Base-by-base conservation (phyloP, 2,329 filamentous ascomycete species). In the Penicillium fuscoglaucum region DNA sequence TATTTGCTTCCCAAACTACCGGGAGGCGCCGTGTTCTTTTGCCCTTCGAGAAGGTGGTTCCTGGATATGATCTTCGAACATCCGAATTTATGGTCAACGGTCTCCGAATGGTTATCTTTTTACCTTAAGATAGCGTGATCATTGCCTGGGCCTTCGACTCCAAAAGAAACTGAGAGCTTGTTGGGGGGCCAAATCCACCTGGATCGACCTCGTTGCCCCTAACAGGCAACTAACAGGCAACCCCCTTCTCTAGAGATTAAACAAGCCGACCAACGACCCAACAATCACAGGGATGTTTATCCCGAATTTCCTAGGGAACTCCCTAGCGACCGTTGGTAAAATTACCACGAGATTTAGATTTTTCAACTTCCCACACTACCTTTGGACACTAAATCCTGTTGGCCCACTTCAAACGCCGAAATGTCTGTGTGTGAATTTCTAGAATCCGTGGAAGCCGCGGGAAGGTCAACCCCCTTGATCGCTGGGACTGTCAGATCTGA, bases 31-130 rank as follows among this genome's bases (percentile, higher is more conserved):
- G 21, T 49, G 47, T 64, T 67, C 63, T 46, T 57, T 60, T 15
- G 55, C 17, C 53, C 62, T 67, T 67, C 65, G 55, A 64, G 65
- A 67, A 67, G 63, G 61, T 29, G 13, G 52, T 58, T 56, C 49
- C 39, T 47, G 44, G 28, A 21, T 43, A 24, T 48, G 44, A 54
- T 46, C 45, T 37, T 45, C 41, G 15, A 46, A 58, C 33, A 41
- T 54, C 31, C 49, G 17, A 6, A 43, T 48, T n/a, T 35, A 28
- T 46, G 21, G 10, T 21, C 35, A 54, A 57, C 21, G 50, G 10
- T 37, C 21, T 24, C 40, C 19, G 28, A 53, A 52, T 46, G 33
- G 15, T 26, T 31, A 53, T 47, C 12, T 37, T 31, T 31, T 37
- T 35, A 13, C n/a, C 35, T 17, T 29, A 1, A 9, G 21, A 48